Percentiles rank a stretch among this genome's conserved stretches.
Conservation (phyloP, 768 basidiomycete species). For the Crepidotus variabilis region DNA sequence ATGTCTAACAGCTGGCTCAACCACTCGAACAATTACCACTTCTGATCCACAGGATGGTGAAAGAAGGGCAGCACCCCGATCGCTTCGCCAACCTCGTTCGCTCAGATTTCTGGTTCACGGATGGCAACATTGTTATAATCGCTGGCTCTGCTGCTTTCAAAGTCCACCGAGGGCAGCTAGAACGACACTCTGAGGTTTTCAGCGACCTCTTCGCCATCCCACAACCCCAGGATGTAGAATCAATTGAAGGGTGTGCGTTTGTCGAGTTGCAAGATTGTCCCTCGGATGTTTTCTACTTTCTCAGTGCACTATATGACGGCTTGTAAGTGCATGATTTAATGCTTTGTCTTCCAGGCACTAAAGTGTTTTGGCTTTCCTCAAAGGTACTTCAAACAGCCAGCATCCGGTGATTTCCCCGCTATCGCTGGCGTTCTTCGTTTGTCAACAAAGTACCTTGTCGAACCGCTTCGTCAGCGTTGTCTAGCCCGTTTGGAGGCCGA, state of each 20-base stretch:
- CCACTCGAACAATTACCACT: background rate
- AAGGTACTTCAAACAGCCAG: constrained; percentile 55
- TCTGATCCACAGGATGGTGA: background rate
- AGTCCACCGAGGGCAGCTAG: constrained; percentile 70
- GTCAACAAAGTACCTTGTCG: constrained; percentile 73
- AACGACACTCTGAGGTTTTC: constrained; percentile 78
- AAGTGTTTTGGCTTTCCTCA: background rate
- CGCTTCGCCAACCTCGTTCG: constrained; percentile 27
- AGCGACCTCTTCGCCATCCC: constrained; percentile 62
- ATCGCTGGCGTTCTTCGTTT: constrained; percentile 66
- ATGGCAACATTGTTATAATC: constrained; percentile 68
- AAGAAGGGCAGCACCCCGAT: constrained; percentile 14
- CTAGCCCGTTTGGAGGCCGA: constrained; percentile 54
- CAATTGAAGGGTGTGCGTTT: constrained; percentile 54
- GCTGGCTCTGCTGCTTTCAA: constrained; percentile 60
- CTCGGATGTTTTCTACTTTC: constrained; percentile 61
- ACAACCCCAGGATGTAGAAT: constrained; percentile 44
- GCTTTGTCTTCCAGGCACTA: too few species aligned
- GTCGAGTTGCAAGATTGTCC: constrained; percentile 65
- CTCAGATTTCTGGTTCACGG: constrained; percentile 70
- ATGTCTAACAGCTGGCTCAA: background rate
- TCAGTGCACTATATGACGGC: constrained; percentile 73
- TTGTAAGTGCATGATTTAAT: constrained; percentile 45
- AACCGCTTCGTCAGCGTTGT: constrained; percentile 60
- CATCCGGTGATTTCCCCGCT: constrained; percentile 51